phyloP scores from a whole-genome alignment of 495 filamentous ascomycete species.

The Lasiosphaeriaceae sp. region DNA sequence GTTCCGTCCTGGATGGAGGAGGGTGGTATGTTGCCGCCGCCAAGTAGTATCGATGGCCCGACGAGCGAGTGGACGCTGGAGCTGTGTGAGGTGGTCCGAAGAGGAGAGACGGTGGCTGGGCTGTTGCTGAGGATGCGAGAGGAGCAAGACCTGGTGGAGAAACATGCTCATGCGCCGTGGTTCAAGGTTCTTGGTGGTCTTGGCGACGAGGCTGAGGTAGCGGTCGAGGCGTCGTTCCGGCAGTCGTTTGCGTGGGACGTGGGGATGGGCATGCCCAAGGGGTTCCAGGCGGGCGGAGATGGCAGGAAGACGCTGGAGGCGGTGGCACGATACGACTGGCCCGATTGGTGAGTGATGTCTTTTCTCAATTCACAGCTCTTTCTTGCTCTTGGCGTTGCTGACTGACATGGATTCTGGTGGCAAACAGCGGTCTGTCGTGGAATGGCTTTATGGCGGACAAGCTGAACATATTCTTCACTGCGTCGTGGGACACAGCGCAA shows the following conservation, averaged over 20 bases:
- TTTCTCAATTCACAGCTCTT: not conserved
- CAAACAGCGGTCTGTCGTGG: slow-evolving; percentile 15
- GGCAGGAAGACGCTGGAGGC: slow-evolving; percentile 7
- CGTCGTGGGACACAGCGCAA: slow-evolving; percentile 24
- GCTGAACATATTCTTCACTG: slow-evolving; percentile 15
- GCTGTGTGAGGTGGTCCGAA: slow-evolving; percentile 6
- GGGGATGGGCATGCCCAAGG: slow-evolving; percentile 1
- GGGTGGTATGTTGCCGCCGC: slow-evolving; percentile 10
- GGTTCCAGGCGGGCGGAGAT: slow-evolving; percentile 1
- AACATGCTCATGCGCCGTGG: slow-evolving; percentile 19
- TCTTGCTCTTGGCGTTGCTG: not conserved
- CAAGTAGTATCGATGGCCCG: slow-evolving; percentile 21
- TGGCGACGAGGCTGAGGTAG: slow-evolving; percentile 13
- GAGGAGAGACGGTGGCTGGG: slow-evolving; percentile 8
- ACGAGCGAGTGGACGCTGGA: slow-evolving; percentile 21
- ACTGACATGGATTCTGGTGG: not conserved
- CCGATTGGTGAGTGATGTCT: slow-evolving; percentile 20
- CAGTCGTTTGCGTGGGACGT: slow-evolving; percentile 22
- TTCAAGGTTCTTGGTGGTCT: slow-evolving; percentile 14
- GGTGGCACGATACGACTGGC: slow-evolving; percentile 16
- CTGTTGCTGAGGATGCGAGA: slow-evolving; percentile 7
- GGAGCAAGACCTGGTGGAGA: slow-evolving; percentile 10
- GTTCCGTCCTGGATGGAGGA: slow-evolving; percentile 14
- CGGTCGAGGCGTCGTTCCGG: slow-evolving; percentile 12
- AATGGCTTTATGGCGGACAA: slow-evolving; percentile 18